Base-by-base conservation (phyloP, 768 basidiomycete species). In the Grammothele lineata region DNA sequence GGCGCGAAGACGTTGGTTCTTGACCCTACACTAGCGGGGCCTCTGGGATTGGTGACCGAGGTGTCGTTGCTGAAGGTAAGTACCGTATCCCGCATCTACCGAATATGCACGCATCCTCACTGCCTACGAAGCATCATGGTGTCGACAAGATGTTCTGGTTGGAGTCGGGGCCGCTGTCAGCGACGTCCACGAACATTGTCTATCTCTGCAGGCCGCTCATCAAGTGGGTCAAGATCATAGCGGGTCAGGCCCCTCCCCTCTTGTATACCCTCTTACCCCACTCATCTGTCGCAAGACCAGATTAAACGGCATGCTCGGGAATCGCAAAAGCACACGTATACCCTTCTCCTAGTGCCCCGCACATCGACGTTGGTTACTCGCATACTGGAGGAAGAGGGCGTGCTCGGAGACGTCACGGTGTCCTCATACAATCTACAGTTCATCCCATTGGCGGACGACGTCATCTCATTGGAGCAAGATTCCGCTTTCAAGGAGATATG, bases 61-160 rank as follows among this genome's bases (percentile, higher is more conserved):
- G 91, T 97, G 1, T 80, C 92, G 1, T 66, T 94, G 14, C 71
- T 98, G 45, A 97, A 98, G 82, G 96, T 93, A 42, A 23, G 57
- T 60, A 30, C 11, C 7, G 18, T 8, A 15, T 9, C 35, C 6
- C 15, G n/a, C 6, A 36, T 17, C 35, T 36, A 36, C 6, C n/a
- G 12, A 7, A 19, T 19, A 30, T 17, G 12, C 35, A n/a, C n/a
- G n/a, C n/a, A n/a, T 36, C 6, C n/a, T 36, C 8, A 36, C 8
- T n/a, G 30, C 30, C 30, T 32, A 8, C n/a, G n/a, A 56, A 98
- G 95, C 89, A 98, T 62, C 94, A 98, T 81, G 94, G 92, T 5
- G 92, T 99, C 3, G 94, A 97, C 71, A 96, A 96, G 74, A 95
- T 99, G 90, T 96, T 94, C 70, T 99, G 96, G 95, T 80, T 99